Evolutionary conservation across 192 early-diverging fungal species (phyloP), one percentile per base, ranked within the genome.

Genomic region (Entomortierella chlamydospora): DNA sequence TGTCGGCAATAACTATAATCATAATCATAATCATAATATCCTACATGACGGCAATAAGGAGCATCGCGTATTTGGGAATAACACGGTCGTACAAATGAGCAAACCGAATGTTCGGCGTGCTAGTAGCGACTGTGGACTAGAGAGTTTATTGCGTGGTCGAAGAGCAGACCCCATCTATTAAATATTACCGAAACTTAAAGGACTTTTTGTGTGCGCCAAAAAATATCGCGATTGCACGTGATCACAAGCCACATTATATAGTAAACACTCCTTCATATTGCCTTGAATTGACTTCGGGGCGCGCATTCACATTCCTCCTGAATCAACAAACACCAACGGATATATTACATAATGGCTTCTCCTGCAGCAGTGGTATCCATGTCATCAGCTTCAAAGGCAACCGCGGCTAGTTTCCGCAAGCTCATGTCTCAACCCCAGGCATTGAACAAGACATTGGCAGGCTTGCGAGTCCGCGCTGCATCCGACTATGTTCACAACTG

Each of bases 341-440:
- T 20, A 20, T 47, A 12, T 17, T 3, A 47, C 12, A 60, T 23
- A 53, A 79, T 79, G 74, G 68, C 74, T 15, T 79, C 74, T 45
- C 62, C 61, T 68, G 74, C 74, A 78, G 61, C 61, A 54, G 66
- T 56, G 28, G 66, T 77, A 20, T 59, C 73, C 53, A 77, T 77
- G 65, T 68, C 73, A 20, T 77, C 73, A 18, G 22, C 73, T 4
- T 26, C 74, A 57, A 70, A 60, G 57, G 62, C 55, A 3, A 55
- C 74, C 20, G 45, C 59, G 15, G 61, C 55, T 45, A 57, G 29
- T 31, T 18, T 79, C n/a, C 74, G 74, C 26, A 79, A 79, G 18
- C 74, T 79, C 62, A 60, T 79, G 67, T 64, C 74, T 23, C 53
- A 70, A 41, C 74, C 74, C 17, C 45, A 65, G 23, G 61, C 62